Base-by-base conservation (phyloP, 1,139 yeast genomes). In the Insectozyma bohioensis region DNA sequence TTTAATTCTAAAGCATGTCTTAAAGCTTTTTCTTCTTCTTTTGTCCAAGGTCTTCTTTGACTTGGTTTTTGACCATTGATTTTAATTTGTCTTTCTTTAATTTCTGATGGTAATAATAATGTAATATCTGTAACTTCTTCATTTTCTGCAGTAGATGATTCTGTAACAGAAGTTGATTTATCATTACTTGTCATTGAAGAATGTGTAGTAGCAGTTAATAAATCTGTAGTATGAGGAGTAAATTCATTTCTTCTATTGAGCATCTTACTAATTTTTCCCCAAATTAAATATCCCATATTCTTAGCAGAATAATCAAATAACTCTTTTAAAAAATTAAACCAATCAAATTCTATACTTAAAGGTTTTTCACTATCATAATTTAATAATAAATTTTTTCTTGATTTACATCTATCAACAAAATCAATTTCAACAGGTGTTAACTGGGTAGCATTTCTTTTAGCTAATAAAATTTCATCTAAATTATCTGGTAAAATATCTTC, bases 21-120 rank as follows among this genome's bases (percentile, higher is more conserved):
- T 22, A 92, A 67, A 0, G 97, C 95, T 26, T 76, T 79, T 51
- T 92, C 97, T 54, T 92, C 98, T 23, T 82, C 94, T 40, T 78
- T 66, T 0, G 95, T 78, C 98, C 98, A 92, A 5, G 87, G 80
- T 37, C 90, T 63, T 41, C 92, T 65, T 39, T 61, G 65, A 19
- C 51, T 45, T 8, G 56, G 53, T 12, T 55, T 52, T 52, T 13
- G 52, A 39, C 10, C 63, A 52, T 20, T 54, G 45, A 66, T 56
- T 37, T 67, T 72, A 17, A 68, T 56, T 44, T 68, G 74, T 38
- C 65, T 70, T 38, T 70, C 74, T 38, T 62, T 64, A 30, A 72
- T 69, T 41, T 72, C 77, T 2, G 73, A 67, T 2, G 76, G 76
- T 29, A 71, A 51, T 30, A 68, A 54, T 3, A 63, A 48, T 20